These are phyloP conservation scores for Penicillium simplicissimum DNA, from an alignment of 495 filamentous ascomycete species.

Conservation along the genomic window DNA sequence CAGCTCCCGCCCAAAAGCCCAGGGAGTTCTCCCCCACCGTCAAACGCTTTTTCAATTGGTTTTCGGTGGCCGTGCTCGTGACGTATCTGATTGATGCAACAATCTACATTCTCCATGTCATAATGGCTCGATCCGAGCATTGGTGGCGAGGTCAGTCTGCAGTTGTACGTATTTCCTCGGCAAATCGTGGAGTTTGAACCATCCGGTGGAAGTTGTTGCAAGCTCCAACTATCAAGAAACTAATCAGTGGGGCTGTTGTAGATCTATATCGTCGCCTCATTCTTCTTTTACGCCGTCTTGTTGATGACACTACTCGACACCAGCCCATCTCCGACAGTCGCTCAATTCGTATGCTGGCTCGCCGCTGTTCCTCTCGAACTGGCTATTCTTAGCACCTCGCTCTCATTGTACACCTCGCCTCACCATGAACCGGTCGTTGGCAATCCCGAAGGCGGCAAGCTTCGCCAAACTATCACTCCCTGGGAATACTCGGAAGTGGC, in stretches of 20 bases:
- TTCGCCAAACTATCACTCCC: constrained; percentile 53
- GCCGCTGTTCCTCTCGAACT: constrained; percentile 67
- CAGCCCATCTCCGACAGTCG: constrained; percentile 67
- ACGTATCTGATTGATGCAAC: constrained; percentile 74
- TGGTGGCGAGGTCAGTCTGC: constrained; percentile 92
- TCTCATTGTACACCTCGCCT: constrained; percentile 58
- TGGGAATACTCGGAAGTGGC: constrained; percentile 68
- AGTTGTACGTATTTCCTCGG: constrained; percentile 61
- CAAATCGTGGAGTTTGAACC: constrained; percentile 3
- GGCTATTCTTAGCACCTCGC: constrained; percentile 63
- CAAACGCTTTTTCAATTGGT: constrained; percentile 71
- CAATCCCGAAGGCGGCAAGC: constrained; percentile 44
- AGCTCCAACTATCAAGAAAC: constrained; percentile 5
- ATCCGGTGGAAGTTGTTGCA: background rate
- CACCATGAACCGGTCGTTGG: constrained; percentile 63
- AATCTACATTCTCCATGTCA: constrained; percentile 75
- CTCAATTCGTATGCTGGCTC: constrained; percentile 74
- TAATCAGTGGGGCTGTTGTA: constrained; percentile 35
- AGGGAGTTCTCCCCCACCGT: constrained; percentile 58
- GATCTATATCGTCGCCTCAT: constrained; percentile 80
- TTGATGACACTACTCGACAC: constrained; percentile 81
- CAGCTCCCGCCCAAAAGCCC: constrained; percentile 33
- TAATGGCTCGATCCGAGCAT: constrained; percentile 60
- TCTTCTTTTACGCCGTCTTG: constrained; percentile 71
- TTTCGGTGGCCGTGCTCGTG: constrained; percentile 64